These are phyloP conservation scores for Aspergillus costaricaensis DNA, from an alignment of 2,329 filamentous ascomycete species.

Conservation along the genomic window DNA sequence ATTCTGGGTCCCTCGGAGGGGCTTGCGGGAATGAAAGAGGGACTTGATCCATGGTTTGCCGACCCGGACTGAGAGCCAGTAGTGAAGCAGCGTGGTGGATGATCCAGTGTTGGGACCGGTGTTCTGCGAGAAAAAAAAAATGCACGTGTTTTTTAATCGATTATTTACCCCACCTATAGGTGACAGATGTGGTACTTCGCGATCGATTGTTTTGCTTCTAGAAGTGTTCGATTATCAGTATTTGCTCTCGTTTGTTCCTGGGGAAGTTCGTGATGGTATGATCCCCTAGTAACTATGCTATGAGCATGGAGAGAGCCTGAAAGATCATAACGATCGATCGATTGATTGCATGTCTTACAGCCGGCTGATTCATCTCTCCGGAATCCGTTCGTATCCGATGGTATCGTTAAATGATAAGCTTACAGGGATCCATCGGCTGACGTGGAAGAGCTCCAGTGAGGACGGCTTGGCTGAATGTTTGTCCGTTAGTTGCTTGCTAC, in stretches of 20 bases:
- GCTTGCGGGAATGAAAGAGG: neutral
- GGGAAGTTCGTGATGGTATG: neutral
- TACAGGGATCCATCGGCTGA: constrained; percentile 5
- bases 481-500: neutral
- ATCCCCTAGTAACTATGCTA: neutral
- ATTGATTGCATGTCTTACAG: neutral
- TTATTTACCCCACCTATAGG: neutral
- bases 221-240: neutral
- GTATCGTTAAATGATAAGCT: neutral
- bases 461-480: neutral
- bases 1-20: neutral
- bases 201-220: neutral
- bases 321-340: neutral
- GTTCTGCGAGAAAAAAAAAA: neutral
- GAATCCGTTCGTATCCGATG: neutral
- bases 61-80: neutral
- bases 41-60: neutral
- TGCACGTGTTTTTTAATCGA: neutral
- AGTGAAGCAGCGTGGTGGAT: neutral
- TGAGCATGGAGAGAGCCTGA: neutral
- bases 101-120: neutral
- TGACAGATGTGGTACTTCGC: neutral
- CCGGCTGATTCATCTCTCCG: neutral
- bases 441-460: neutral
- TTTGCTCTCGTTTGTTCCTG: neutral